A percentile compares a stretch with the other conserved stretches of the same genome.
phyloP scores from a whole-genome alignment of 345 rosid genomes.

The Cardamine resedifolia region DNA sequence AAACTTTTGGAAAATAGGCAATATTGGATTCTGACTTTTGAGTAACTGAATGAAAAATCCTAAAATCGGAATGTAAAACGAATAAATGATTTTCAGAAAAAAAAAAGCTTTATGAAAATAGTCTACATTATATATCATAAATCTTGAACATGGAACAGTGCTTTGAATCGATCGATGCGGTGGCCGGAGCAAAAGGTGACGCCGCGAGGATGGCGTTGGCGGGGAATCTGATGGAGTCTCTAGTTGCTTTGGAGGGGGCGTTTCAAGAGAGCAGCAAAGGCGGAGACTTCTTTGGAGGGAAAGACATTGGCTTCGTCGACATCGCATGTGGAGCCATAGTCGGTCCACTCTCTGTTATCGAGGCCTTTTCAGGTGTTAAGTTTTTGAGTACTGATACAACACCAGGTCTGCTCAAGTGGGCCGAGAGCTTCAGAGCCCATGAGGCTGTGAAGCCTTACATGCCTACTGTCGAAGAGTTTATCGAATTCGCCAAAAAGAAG shows the following conservation, averaged over 20 bases:
- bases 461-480: conserved; percentile 64
- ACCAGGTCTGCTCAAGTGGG: conserved; percentile 60
- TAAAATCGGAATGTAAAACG: too few relatives aligned
- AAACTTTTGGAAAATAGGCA: not conserved
- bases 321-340: conserved; percentile 57
- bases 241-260: conserved; percentile 56
- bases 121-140: not conserved
- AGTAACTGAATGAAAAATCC: too few relatives aligned
- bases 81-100: too few relatives aligned
- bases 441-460: conserved; percentile 60
- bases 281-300: conserved; percentile 70
- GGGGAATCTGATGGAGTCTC: conserved; percentile 36
- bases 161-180: conserved; percentile 44
- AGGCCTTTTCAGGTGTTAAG: conserved; percentile 41
- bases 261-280: conserved; percentile 62
- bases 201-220: conserved; percentile 42
- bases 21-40: not conserved
- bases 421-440: conserved; percentile 50
- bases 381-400: conserved; percentile 46
- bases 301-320: conserved; percentile 58
- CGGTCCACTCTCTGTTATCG: conserved; percentile 57
- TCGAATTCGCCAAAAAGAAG: conserved; percentile 32
- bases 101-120: not conserved
- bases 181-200: conserved; percentile 38
- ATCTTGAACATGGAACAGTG: conserved; percentile 39